Evolutionary conservation across 306 rosid genomes (phyloP).

Genomic region (Vicia villosa): DNA sequence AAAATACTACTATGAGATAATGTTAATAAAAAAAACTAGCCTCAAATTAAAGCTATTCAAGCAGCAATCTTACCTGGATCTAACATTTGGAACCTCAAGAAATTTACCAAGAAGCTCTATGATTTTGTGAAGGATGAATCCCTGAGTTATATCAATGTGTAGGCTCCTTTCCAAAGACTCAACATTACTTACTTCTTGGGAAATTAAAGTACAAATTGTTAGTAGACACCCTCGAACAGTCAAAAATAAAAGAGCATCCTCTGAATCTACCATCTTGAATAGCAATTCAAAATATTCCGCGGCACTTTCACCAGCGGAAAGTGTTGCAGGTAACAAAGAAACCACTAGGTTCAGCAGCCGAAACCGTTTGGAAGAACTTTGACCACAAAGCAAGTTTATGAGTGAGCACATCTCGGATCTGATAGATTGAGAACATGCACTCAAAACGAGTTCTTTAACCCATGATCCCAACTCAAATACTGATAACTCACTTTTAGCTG

Average conservation of each 20-base stretch:
- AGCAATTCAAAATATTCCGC: slow-evolving; percentile 96
- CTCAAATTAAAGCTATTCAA: slow-evolving; percentile 28
- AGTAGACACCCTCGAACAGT: slow-evolving; percentile 81
- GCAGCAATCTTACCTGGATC: slow-evolving; percentile 72
- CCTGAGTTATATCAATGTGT: slow-evolving; percentile 94
- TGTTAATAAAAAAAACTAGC: slow-evolving; percentile 1
- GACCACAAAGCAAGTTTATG: slow-evolving; percentile 82
- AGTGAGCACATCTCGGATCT: slow-evolving; percentile 97
- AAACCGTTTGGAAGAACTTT: slow-evolving; percentile 82
- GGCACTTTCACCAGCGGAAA: slow-evolving; percentile 91
- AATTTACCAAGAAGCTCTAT: slow-evolving; percentile 97
- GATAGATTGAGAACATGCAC: slow-evolving; percentile 99
- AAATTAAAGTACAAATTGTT: slow-evolving; percentile 75
- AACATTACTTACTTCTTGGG: slow-evolving; percentile 83
- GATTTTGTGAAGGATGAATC: slow-evolving; percentile 93
- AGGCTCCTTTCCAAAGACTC: slow-evolving; percentile 95
- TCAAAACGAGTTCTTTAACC: slow-evolving; percentile 98
- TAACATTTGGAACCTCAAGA: slow-evolving; percentile 81
- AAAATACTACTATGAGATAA: slow-evolving; percentile 34
- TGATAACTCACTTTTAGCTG: slow-evolving; percentile 71
- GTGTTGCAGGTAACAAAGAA: slow-evolving; percentile 87
- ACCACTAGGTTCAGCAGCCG: slow-evolving; percentile 82
- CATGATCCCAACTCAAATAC: slow-evolving; percentile 95
- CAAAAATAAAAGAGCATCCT: slow-evolving; percentile 92
- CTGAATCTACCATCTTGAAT: slow-evolving; percentile 91